Conservation (phyloP, 345 rosid species). For the Excoecaria cochinchinensis region DNA sequence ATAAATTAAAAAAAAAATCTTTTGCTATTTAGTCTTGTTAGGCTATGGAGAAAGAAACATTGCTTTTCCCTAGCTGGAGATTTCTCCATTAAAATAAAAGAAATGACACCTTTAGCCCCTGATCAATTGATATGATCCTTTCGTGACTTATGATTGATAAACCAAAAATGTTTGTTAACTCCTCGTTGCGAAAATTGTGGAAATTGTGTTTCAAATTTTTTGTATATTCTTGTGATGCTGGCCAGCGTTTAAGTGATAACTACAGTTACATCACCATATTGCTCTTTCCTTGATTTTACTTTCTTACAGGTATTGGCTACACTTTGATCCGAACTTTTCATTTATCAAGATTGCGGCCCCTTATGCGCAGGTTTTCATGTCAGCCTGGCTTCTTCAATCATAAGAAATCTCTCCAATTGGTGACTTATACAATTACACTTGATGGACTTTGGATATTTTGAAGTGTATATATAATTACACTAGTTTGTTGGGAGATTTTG, state of each 20-base stretch:
- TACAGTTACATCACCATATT: not conserved
- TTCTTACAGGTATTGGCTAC: conserved; percentile 76
- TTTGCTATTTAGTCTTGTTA: not conserved
- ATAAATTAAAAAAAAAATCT: not conserved
- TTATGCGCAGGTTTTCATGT: conserved; percentile 68
- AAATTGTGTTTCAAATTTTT: not conserved
- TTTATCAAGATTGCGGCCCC: conserved; percentile 89
- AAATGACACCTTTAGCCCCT: not conserved
- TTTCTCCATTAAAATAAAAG: not conserved
- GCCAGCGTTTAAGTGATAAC: not conserved
- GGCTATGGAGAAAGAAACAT: not conserved
- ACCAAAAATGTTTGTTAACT: conserved; percentile 3
- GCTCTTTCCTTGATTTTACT: conserved; percentile 13
- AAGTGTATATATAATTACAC: too few relatives aligned
- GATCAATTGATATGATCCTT: not conserved
- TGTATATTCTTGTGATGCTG: not conserved
- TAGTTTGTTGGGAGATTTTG: too few relatives aligned
- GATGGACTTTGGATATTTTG: too few relatives aligned
- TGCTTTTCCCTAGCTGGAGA: not conserved
- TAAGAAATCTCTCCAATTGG: not conserved
- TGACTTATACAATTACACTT: not conserved
- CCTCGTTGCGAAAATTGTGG: not conserved
- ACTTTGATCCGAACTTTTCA: conserved; percentile 75
- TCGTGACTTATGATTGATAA: not conserved
- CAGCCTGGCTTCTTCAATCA: not conserved